Percentiles rank a stretch among this genome's conserved stretches.
These are phyloP conservation scores for Calonectria leucothoes DNA, from an alignment of 2,329 filamentous ascomycete species.

Conservation along the genomic window DNA sequence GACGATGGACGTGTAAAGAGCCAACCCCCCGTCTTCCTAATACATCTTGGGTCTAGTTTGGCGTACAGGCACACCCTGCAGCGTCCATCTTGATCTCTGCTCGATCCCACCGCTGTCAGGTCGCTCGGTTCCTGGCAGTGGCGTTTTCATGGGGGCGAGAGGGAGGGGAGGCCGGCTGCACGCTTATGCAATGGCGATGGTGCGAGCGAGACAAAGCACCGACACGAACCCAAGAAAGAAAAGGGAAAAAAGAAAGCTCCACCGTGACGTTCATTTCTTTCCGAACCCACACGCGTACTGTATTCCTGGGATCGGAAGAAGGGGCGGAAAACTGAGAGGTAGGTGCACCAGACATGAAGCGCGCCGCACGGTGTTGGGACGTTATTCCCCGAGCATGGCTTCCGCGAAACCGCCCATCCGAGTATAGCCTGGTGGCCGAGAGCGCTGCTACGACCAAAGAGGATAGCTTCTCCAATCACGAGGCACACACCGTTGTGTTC, in stretches of 20 bases:
- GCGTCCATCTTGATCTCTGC: background rate
- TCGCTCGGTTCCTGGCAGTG: background rate
- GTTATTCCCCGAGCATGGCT: background rate
- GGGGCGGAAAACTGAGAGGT: background rate
- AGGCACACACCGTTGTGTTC: background rate
- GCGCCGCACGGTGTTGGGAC: background rate
- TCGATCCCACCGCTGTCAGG: background rate
- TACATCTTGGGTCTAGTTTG: background rate
- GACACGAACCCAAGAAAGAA: no score
- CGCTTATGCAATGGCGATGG: constrained; percentile 7
- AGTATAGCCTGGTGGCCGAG: background rate
- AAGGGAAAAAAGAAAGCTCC: background rate
- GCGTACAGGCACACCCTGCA: background rate
- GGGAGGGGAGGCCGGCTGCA: no score
- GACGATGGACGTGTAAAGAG: no score
- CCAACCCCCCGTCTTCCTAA: background rate
- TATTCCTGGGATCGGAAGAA: background rate
- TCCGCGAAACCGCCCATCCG: background rate
- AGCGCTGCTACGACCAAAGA: background rate
- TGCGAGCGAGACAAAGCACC: background rate
- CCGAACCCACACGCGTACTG: background rate
- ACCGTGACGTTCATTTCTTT: background rate
- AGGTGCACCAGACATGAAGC: background rate
- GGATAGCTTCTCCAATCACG: background rate
- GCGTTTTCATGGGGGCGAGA: constrained; percentile 5